phyloP scores from a whole-genome alignment of 1,284 basidiomycete species.

The Neotropicomus parvogracilis region DNA sequence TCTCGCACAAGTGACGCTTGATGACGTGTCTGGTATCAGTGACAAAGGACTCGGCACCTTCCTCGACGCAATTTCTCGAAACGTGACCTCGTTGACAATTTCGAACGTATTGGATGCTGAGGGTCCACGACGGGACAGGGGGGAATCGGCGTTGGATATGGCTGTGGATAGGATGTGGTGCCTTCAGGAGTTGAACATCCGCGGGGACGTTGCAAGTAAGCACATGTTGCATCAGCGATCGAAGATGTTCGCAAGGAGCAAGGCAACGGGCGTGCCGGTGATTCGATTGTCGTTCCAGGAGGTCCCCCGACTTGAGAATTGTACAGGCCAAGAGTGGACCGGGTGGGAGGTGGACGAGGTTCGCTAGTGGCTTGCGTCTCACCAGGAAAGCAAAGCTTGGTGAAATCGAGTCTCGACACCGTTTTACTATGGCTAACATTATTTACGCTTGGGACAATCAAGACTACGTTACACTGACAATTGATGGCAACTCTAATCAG shows the following conservation, averaged over 20 bases:
- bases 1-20: neutral
- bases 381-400: no score
- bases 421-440: no score
- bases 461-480: no score
- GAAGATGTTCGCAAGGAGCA: neutral
- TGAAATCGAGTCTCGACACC: no score
- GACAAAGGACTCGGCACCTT: neutral
- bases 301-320: neutral
- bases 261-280: neutral
- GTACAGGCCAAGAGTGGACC: neutral
- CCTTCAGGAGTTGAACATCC: neutral
- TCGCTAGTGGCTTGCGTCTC: no score
- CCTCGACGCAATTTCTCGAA: neutral
- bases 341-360: neutral
- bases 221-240: constrained; percentile 4
- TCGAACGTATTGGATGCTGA: neutral
- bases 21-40: neutral
- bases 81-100: neutral
- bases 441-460: no score
- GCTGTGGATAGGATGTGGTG: constrained; percentile 2
- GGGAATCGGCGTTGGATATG: neutral
- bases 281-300: neutral
- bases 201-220: neutral
- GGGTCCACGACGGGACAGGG: no score
- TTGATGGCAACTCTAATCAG: no score